These are phyloP conservation scores for Rhazya stricta DNA, from an alignment of 257 asterid species.

Conservation along the genomic window DNA sequence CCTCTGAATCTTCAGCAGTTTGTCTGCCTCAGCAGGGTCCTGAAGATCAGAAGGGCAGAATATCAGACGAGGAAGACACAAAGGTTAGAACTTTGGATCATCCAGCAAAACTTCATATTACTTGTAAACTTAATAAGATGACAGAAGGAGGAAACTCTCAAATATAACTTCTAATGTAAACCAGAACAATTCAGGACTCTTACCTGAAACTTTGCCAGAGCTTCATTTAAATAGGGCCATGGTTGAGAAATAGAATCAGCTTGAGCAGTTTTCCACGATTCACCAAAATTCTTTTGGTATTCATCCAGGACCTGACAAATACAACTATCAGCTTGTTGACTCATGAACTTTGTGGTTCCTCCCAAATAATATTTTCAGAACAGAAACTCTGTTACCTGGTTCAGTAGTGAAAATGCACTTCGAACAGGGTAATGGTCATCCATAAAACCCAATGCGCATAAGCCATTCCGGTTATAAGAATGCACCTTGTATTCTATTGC, in stretches of 20 bases:
- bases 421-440: slow-evolving; percentile 92
- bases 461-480: slow-evolving; percentile 72
- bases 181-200: slow-evolving; percentile 1
- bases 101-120: neutral
- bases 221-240: slow-evolving; percentile 76
- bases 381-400: slow-evolving; percentile 46
- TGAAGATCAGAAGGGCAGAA: slow-evolving; percentile 23
- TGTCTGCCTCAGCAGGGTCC: slow-evolving; percentile 99
- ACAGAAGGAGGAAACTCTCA: neutral
- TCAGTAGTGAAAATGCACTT: slow-evolving; percentile 85
- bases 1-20: slow-evolving; percentile 81
- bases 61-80: neutral
- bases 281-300: slow-evolving; percentile 78
- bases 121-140: neutral
- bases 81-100: slow-evolving; percentile 1
- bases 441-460: slow-evolving; percentile 83
- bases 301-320: slow-evolving; percentile 69
- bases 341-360: neutral
- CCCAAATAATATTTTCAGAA: neutral
- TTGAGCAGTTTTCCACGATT: slow-evolving; percentile 67
- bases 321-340: neutral
- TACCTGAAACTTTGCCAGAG: slow-evolving; percentile 55
- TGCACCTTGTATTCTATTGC: slow-evolving; percentile 78
- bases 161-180: neutral
- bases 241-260: slow-evolving; percentile 51